Conservation (phyloP, 495 filamentous ascomycete species). For the Hypoxylon crocopeplum region DNA sequence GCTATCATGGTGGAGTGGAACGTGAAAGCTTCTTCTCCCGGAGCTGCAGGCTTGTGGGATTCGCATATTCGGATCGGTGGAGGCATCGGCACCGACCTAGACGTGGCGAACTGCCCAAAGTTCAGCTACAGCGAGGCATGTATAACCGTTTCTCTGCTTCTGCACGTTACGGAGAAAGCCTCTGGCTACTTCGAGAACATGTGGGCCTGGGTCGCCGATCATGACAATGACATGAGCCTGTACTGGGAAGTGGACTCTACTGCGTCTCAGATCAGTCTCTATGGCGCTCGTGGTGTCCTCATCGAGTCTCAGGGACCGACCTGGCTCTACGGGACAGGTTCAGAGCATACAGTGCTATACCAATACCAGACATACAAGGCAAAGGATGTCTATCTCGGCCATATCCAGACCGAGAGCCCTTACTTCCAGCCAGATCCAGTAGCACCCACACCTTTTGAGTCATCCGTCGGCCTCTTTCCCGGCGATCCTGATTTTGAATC, state of each 20-base stretch:
- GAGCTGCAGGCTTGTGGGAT: slow-evolving; percentile 41
- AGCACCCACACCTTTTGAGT: slow-evolving; percentile 66
- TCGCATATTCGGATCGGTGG: slow-evolving; percentile 52
- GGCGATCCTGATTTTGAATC: slow-evolving; percentile 59
- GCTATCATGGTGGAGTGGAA: slow-evolving; percentile 49
- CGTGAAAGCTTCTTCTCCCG: background rate
- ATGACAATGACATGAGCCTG: background rate
- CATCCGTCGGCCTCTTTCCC: slow-evolving; percentile 59
- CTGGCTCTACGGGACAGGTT: slow-evolving; percentile 77
- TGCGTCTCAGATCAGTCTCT: slow-evolving; percentile 75
- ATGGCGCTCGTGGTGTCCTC: slow-evolving; percentile 82
- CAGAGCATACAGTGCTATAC: too few species aligned
- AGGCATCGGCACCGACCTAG: slow-evolving; percentile 68
- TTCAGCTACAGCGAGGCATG: slow-evolving; percentile 43
- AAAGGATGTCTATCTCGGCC: slow-evolving; percentile 77
- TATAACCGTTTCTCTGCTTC: slow-evolving; percentile 66
- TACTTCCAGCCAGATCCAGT: slow-evolving; percentile 87
- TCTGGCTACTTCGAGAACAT: slow-evolving; percentile 73
- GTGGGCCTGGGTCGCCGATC: slow-evolving; percentile 64
- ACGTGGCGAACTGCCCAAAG: slow-evolving; percentile 62
- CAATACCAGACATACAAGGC: too few species aligned
- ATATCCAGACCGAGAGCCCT: slow-evolving; percentile 89
- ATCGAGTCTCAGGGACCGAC: slow-evolving; percentile 59
- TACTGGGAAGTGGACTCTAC: background rate
- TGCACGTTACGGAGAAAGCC: slow-evolving; percentile 66